A percentile compares a stretch with the other conserved stretches of the same genome.
These are phyloP conservation scores for Debaryomycetaceae sp. DNA, from an alignment of 1,139 yeast genomes.

Conservation along the genomic window DNA sequence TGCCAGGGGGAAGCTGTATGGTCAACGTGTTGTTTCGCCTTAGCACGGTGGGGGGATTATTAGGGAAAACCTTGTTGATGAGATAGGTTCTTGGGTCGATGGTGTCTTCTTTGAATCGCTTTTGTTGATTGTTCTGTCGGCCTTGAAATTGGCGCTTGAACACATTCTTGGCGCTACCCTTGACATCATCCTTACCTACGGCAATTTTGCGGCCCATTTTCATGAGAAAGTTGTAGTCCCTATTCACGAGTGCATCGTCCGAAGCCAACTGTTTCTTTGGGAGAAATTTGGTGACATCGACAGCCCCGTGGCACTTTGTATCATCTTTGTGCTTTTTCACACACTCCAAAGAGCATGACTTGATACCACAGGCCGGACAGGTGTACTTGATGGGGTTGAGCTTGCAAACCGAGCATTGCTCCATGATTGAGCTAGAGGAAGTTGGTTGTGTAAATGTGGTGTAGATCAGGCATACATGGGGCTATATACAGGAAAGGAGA, in stretches of 20 bases:
- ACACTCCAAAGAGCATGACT: conserved; percentile 70
- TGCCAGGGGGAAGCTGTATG: conserved; percentile 61
- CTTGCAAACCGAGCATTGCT: conserved; percentile 51
- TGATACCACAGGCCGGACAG: conserved; percentile 76
- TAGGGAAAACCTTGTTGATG: conserved; percentile 22
- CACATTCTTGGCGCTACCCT: conserved; percentile 28
- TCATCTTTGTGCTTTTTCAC: conserved; percentile 64
- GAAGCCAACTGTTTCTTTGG: conserved; percentile 35
- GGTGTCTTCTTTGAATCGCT: conserved; percentile 23
- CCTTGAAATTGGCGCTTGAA: conserved; percentile 26
- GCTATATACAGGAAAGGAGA: no score
- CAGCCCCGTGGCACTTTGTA: conserved; percentile 61
- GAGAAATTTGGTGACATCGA: conserved; percentile 60
- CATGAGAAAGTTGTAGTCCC: conserved; percentile 79
- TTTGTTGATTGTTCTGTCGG: conserved; percentile 16
- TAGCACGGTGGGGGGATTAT: conserved; percentile 20
- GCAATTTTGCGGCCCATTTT: conserved; percentile 55
- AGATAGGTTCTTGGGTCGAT: conserved; percentile 22
- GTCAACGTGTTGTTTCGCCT: conserved; percentile 38
- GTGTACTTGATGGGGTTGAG: conserved; percentile 52
- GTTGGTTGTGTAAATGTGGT: no score
- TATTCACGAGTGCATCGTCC: conserved; percentile 46
- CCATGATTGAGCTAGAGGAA: no score
- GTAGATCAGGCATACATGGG: no score
- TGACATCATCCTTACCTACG: conserved; percentile 48